A percentile compares a stretch with the other conserved stretches of the same genome.
These are phyloP conservation scores for Suhomyces wounanorum DNA, from an alignment of 1,139 yeast genomes.

Conservation along the genomic window DNA sequence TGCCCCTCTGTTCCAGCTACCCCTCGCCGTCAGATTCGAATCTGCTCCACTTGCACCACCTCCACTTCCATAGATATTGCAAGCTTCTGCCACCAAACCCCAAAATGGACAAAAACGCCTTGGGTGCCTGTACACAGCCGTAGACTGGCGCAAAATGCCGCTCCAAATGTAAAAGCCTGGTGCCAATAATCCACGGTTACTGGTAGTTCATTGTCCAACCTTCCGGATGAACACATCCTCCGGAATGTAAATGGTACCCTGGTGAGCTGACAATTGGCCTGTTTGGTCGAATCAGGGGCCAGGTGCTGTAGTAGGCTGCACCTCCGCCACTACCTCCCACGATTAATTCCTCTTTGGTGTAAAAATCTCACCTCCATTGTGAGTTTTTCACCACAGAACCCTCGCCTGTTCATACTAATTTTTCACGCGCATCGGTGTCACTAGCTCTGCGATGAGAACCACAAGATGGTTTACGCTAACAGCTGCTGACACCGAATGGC, in stretches of 20 bases:
- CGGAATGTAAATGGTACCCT: background rate
- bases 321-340: background rate
- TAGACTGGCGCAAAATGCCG: background rate
- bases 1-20: background rate
- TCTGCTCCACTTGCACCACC: background rate
- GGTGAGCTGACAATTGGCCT: background rate
- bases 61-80: background rate
- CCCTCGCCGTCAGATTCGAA: background rate
- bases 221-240: background rate
- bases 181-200: background rate
- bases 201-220: background rate
- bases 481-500: constrained; percentile 4
- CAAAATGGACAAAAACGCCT: constrained; percentile 1
- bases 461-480: background rate
- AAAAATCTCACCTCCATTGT: background rate
- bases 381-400: background rate
- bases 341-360: background rate
- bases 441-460: background rate
- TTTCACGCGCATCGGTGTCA: constrained; percentile 4
- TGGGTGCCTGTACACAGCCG: background rate
- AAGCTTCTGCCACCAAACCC: background rate
- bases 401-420: constrained; percentile 2
- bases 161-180: background rate
- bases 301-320: background rate
- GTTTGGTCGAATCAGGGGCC: background rate